Evolutionary conservation across 345 rosid genomes (phyloP).

Genomic region (Raphanus raphanistrum): DNA sequence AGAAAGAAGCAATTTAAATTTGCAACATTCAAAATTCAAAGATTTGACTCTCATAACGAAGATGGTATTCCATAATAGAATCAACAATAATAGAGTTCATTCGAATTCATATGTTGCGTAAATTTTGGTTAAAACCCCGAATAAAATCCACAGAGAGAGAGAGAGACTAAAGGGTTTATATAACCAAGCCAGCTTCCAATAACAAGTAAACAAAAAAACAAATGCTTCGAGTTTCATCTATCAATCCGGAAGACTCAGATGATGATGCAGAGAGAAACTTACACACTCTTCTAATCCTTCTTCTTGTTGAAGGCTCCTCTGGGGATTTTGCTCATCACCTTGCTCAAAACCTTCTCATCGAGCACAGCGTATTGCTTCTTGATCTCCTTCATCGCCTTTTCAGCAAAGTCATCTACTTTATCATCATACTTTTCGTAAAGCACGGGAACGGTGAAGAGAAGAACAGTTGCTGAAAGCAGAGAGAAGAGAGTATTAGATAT

Average conservation of each 20-base stretch:
- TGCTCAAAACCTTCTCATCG: conserved; percentile 82
- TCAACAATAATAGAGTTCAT: conserved; percentile 2
- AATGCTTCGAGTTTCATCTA: conserved; percentile 7
- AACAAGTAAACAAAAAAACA: conserved; percentile 12
- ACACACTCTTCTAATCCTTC: conserved; percentile 44
- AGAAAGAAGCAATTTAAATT: neutral
- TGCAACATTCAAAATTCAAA: neutral
- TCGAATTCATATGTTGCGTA: conserved; percentile 36
- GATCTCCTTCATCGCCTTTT: conserved; percentile 66
- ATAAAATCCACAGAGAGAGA: conserved; percentile 15
- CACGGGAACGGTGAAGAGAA: conserved; percentile 78
- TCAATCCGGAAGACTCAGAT: conserved; percentile 20
- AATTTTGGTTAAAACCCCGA: conserved; percentile 29
- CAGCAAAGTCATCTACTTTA: conserved; percentile 71
- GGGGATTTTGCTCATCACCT: conserved; percentile 89
- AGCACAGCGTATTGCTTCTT: conserved; percentile 78
- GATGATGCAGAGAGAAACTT: conserved; percentile 29
- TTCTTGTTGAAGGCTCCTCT: conserved; percentile 69
- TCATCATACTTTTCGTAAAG: conserved; percentile 88
- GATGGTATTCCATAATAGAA: neutral
- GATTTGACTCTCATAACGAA: neutral
- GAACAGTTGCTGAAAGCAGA: conserved; percentile 56
- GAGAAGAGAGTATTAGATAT: neutral
- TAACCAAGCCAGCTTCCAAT: conserved; percentile 26
- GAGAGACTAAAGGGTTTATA: neutral